Evolutionary conservation across 1,139 yeast species (phyloP).

Genomic region (Pichia sp.): DNA sequence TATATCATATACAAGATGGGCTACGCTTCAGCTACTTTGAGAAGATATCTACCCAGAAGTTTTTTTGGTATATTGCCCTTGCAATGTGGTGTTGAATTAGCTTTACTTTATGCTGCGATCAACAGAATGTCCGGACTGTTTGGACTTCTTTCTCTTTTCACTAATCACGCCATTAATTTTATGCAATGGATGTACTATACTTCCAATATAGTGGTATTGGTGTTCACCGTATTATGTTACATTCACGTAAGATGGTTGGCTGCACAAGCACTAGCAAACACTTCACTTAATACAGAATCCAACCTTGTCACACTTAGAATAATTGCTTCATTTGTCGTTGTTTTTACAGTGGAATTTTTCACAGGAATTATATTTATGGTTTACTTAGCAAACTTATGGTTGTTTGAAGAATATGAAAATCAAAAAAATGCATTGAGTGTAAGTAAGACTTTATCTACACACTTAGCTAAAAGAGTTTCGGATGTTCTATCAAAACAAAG

Average conservation of each 20-base stretch:
- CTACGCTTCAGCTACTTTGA: background rate
- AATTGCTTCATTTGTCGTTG: slow-evolving; percentile 54
- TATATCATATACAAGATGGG: too few species aligned
- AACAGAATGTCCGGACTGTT: slow-evolving; percentile 88
- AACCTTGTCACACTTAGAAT: slow-evolving; percentile 32
- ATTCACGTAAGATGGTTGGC: slow-evolving; percentile 2
- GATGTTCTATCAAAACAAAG: slow-evolving; percentile 24
- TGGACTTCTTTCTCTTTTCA: slow-evolving; percentile 78
- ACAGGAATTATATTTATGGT: slow-evolving; percentile 63
- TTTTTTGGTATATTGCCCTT: slow-evolving; percentile 54
- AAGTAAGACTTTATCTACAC: background rate
- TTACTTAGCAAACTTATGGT: slow-evolving; percentile 74
- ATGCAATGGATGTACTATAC: slow-evolving; percentile 81
- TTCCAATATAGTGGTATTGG: slow-evolving; percentile 40
- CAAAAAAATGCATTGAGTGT: background rate
- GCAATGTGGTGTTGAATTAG: slow-evolving; percentile 79
- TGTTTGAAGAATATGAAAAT: slow-evolving; percentile 28
- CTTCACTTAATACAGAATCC: slow-evolving; percentile 7
- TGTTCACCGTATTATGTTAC: slow-evolving; percentile 3
- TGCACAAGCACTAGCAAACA: background rate
- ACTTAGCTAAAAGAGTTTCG: slow-evolving; percentile 13
- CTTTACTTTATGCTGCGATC: slow-evolving; percentile 70
- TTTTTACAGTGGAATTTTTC: slow-evolving; percentile 62
- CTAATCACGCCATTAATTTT: slow-evolving; percentile 80
- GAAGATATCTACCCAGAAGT: slow-evolving; percentile 7